Evolutionary conservation across 805 yeast species (phyloP).

Genomic region (Torulaspora indica): DNA sequence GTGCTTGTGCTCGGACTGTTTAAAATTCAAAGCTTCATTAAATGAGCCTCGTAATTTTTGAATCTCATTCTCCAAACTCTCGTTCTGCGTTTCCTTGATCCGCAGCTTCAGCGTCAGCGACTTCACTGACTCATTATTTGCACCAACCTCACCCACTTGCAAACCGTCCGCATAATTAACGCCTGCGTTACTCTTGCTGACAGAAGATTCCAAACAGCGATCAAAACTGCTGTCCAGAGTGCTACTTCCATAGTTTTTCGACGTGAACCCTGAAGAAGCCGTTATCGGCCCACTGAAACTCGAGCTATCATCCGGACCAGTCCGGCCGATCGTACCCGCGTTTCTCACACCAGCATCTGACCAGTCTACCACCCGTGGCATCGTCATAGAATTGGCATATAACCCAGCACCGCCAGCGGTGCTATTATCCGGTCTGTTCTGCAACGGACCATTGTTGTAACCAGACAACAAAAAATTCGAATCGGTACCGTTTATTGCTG

Average conservation of each 20-base stretch:
- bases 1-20: conserved; percentile 33
- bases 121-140: conserved; percentile 23
- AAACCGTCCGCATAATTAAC: neutral
- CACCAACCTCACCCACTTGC: neutral
- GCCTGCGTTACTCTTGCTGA: neutral
- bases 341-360: neutral
- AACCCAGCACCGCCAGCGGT: conserved; percentile 3
- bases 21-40: conserved; percentile 38
- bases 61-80: conserved; percentile 44
- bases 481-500: neutral
- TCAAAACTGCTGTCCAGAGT: conserved; percentile 9
- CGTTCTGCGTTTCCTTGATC: conserved; percentile 50
- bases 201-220: neutral
- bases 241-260: conserved; percentile 5
- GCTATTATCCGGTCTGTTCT: conserved; percentile 1
- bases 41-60: conserved; percentile 34
- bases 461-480: conserved; percentile 7
- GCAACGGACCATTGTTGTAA: conserved; percentile 1
- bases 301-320: neutral
- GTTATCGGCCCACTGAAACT: conserved; percentile 3
- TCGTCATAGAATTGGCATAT: neutral
- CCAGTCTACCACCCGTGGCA: conserved; percentile 3
- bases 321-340: neutral
- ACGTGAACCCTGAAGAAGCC: conserved; percentile 5
- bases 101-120: conserved; percentile 47